Base-by-base conservation (phyloP, 495 filamentous ascomycete species). In the Thermochaetoides thermophila region DNA sequence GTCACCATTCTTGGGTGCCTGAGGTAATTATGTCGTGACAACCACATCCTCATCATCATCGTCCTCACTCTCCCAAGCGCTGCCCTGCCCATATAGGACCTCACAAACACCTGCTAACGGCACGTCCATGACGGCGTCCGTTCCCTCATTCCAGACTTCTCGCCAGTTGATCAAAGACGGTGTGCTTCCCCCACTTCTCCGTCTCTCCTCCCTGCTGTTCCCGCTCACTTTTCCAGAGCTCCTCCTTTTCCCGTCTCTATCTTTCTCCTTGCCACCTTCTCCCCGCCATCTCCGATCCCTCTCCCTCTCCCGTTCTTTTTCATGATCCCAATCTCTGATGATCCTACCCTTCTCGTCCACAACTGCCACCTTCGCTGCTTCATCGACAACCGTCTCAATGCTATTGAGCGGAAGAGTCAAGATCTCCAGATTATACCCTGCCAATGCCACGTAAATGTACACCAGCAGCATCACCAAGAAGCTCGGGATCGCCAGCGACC, bases 101-200 rank as follows among this genome's bases (percentile, higher is more conserved):
- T 99, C 89, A 56, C 87, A 95, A n/a, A 95, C 89, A 3, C 89
- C 89, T 13, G 85, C 91, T 26, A 96, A 67, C 5, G 89, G 89
- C 13, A 99, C 74, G 67, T 99, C 89, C 82, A 96, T 81, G 5
- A 95, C 87, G 9, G 84, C 89, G 67, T 99, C 89, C 1, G 91
- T 99, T 19, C 91, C 84, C 42, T 82, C 74, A 50, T 71, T 80
- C 89, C 89, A 97, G 6, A 87, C 61, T 31, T 60, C 66, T 44
- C 62, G 71, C 89, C 89, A 97, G 49, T 81, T 67, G 33, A 74
- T 25, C 60, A 62, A 20, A 56, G 49, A 1, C 32, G 29, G 9
- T 36, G 7, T 46, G 43, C 35, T 43, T 43, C 42, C 42, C 35
- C 40, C 28, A 7, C 19, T 15, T 20, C 29, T 33, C 22, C 34